These are phyloP conservation scores for Ceratocystis lukuohia DNA, from an alignment of 2,329 filamentous ascomycete genomes.

Conservation along the genomic window DNA sequence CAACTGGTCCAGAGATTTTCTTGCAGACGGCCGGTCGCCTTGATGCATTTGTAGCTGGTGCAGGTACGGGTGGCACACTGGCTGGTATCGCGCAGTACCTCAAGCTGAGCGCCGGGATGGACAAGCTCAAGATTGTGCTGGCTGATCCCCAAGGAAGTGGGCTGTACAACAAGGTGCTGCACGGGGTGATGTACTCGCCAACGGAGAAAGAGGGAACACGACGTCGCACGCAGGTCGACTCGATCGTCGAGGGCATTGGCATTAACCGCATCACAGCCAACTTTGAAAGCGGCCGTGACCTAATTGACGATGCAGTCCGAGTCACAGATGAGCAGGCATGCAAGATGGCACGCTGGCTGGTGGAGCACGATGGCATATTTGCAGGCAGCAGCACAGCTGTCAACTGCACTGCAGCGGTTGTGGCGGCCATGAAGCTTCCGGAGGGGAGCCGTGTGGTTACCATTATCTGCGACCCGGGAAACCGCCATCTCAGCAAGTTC, in stretches of 20 bases:
- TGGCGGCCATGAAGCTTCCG: conserved; percentile 50
- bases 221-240: conserved; percentile 81
- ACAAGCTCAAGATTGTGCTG: conserved; percentile 56
- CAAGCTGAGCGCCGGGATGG: conserved; percentile 53
- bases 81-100: conserved; percentile 73
- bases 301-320: conserved; percentile 80
- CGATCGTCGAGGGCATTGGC: conserved; percentile 88
- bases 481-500: conserved; percentile 70
- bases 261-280: conserved; percentile 91
- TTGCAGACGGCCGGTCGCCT: conserved; percentile 59
- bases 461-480: conserved; percentile 73
- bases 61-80: conserved; percentile 88
- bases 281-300: conserved; percentile 71
- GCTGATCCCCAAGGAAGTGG: conserved; percentile 93
- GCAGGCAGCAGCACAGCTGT: conserved; percentile 91
- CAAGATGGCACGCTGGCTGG: conserved; percentile 89
- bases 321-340: conserved; percentile 83
- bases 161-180: conserved; percentile 78
- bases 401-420: conserved; percentile 74
- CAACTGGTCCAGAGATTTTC: conserved; percentile 83
- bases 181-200: conserved; percentile 87
- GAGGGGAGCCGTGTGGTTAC: conserved; percentile 59
- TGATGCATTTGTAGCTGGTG: conserved; percentile 84
- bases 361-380: conserved; percentile 91
- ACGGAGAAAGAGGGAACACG: conserved; percentile 87